Evolutionary conservation across 495 filamentous ascomycete species (phyloP).

Genomic region (Annulohypoxylon nitens): DNA sequence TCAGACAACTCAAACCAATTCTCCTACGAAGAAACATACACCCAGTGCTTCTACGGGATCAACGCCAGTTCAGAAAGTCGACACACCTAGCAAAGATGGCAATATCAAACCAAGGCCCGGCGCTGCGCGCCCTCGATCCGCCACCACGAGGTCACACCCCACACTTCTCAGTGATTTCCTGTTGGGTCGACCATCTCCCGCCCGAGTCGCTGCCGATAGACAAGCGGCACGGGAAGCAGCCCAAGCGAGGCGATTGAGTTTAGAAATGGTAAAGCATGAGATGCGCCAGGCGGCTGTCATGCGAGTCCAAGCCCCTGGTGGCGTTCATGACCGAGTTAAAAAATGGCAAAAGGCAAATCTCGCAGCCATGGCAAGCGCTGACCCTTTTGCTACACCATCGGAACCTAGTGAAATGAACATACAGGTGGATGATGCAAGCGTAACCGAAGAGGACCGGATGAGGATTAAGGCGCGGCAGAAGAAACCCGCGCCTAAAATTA

Average conservation of each 20-base stretch:
- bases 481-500: conserved; percentile 49
- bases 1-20: conserved; percentile 29
- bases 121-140: conserved; percentile 47
- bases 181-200: conserved; percentile 64
- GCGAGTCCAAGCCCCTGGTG: conserved; percentile 62
- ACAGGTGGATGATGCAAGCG: conserved; percentile 60
- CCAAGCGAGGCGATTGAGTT: conserved; percentile 58
- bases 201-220: conserved; percentile 56
- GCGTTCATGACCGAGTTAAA: conserved; percentile 76
- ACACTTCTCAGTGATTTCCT: conserved; percentile 67
- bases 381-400: conserved; percentile 55
- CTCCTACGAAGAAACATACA: conserved; percentile 26
- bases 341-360: conserved; percentile 81
- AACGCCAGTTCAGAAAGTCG: conserved; percentile 19
- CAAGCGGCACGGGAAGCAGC: conserved; percentile 52
- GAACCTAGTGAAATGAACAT: conserved; percentile 62
- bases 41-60: conserved; percentile 32
- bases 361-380: conserved; percentile 61
- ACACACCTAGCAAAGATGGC: conserved; percentile 40
- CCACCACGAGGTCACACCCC: conserved; percentile 50
- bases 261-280: conserved; percentile 63
- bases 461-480: conserved; percentile 62
- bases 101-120: conserved; percentile 61
- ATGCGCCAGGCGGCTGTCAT: conserved; percentile 63
- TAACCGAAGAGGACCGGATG: conserved; percentile 64